Percentiles rank a stretch among this genome's conserved stretches.
These are phyloP conservation scores for Geotrichum carabidarum DNA, from an alignment of 1,139 yeast species.

Conservation along the genomic window DNA sequence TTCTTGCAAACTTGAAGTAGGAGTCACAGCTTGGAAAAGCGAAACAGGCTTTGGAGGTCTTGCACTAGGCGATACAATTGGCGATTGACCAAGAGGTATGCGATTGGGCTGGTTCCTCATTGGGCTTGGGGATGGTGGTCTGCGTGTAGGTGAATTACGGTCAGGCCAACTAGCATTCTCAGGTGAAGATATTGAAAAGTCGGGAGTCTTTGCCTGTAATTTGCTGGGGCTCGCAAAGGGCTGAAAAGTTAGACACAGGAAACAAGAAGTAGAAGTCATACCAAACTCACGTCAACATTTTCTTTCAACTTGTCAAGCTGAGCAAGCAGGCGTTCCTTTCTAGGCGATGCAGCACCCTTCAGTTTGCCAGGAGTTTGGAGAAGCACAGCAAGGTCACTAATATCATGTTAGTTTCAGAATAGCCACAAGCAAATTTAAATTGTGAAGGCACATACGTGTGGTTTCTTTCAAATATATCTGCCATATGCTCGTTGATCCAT, in stretches of 20 bases:
- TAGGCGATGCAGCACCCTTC: slow-evolving; percentile 34
- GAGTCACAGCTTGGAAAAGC: slow-evolving; percentile 1
- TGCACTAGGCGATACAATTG: slow-evolving; percentile 1
- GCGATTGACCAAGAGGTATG: background rate
- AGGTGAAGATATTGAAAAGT: background rate
- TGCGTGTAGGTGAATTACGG: background rate
- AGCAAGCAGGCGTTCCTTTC: slow-evolving; percentile 27
- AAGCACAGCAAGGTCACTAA: slow-evolving; percentile 28
- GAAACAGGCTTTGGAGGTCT: slow-evolving; percentile 1
- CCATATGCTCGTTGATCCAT: slow-evolving; percentile 37
- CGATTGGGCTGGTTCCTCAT: background rate
- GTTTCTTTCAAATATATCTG: slow-evolving; percentile 27
- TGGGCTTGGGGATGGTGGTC: slow-evolving; percentile 6
- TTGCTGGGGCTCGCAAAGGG: slow-evolving; percentile 8
- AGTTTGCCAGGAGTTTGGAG: slow-evolving; percentile 37
- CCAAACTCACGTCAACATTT: slow-evolving; percentile 6
- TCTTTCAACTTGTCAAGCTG: slow-evolving; percentile 23
- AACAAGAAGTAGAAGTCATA: background rate
- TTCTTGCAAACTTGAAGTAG: background rate
- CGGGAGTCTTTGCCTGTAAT: background rate
- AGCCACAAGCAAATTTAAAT: background rate
- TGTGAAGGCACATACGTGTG: slow-evolving; percentile 26
- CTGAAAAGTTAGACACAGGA: background rate
- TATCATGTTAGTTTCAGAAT: slow-evolving; percentile 1
- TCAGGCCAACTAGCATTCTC: background rate